Base-by-base conservation (phyloP, 129 eudicot species). In the Dittrichia graveolens region DNA sequence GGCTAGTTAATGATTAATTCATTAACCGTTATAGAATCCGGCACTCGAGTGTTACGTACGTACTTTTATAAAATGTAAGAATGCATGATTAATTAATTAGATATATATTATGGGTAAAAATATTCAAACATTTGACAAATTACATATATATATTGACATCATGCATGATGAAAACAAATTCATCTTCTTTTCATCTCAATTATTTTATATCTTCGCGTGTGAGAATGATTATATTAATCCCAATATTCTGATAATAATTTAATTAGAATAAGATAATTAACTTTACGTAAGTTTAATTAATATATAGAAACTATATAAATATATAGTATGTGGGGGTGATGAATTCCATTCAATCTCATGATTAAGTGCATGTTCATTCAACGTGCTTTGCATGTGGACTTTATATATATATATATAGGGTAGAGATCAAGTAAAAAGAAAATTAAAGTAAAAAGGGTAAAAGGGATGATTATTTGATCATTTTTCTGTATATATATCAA, bases 321-420 rank as follows among this genome's bases (percentile, higher is more conserved):
- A 24, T 24, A 24, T 24, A 46, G 60, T 46, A 37, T 76, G 61
- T 64, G 61, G 69, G 69, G 63, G 64, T 67, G 63, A 38, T 76
- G 61, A 49, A 76, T 52, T 18, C 68, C 31, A 24, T 24, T 24
- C 75, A 46, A 45, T 67, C 11, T 59, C 61, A 76, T 67, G 76
- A 69, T 77, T 77, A 39, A 45, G 38, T 77, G 75, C 70, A 77
- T 68, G 81, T 47, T 46, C 55, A 58, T 67, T 76, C 37, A 67
- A 47, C 61, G 44, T 59, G 61, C 69, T 76, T 76, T 67, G 75
- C 75, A 57, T 68, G 80, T 76, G 80, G 38, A 9, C 37, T 45
- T 58, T 38, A 14, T 66, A 75, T 43, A 66, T 75, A 52, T 3
- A 45, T 7, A 45, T 7, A 75, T n/a, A n/a, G n/a, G n/a, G n/a